phyloP scores from a whole-genome alignment of 371 early-diverging fungal species.

The Dinochytrium kinnereticum region DNA sequence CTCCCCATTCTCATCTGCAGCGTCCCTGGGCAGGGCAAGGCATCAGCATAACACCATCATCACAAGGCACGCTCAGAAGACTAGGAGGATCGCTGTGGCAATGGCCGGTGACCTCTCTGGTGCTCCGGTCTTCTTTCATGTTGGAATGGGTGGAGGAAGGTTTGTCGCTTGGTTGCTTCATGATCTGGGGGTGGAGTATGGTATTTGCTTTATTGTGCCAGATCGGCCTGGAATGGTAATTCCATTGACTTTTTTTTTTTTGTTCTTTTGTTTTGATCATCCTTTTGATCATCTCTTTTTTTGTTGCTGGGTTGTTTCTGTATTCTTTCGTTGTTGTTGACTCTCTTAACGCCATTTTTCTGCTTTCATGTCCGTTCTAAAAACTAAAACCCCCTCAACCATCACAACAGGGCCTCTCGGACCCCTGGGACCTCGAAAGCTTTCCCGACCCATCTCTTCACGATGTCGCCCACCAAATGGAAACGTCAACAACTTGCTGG shows the following conservation, averaged over 20 bases:
- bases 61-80: too few species aligned
- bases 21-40: not conserved
- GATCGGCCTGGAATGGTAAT: slow-evolving; percentile 19
- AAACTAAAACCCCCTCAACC: too few species aligned
- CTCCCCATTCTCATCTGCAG: not conserved
- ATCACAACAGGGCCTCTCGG: slow-evolving; percentile 18
- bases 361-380: too few species aligned
- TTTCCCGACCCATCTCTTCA: not conserved
- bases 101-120: slow-evolving; percentile 7
- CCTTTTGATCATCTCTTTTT: too few species aligned
- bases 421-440: slow-evolving; percentile 12
- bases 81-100: slow-evolving; percentile 19
- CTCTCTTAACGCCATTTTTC: too few species aligned
- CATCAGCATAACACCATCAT: too few species aligned
- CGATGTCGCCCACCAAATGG: not conserved
- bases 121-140: slow-evolving; percentile 8
- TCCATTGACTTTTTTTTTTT: not conserved
- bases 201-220: not conserved
- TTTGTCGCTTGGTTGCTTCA: slow-evolving; percentile 15
- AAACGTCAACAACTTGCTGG: not conserved
- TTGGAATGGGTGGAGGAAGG: slow-evolving; percentile 20
- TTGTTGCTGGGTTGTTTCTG: too few species aligned
- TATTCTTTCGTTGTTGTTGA: too few species aligned
- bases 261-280: not conserved
- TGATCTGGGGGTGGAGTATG: not conserved